Conservation (phyloP, 306 rosid species). For the Dryas drummondii region DNA sequence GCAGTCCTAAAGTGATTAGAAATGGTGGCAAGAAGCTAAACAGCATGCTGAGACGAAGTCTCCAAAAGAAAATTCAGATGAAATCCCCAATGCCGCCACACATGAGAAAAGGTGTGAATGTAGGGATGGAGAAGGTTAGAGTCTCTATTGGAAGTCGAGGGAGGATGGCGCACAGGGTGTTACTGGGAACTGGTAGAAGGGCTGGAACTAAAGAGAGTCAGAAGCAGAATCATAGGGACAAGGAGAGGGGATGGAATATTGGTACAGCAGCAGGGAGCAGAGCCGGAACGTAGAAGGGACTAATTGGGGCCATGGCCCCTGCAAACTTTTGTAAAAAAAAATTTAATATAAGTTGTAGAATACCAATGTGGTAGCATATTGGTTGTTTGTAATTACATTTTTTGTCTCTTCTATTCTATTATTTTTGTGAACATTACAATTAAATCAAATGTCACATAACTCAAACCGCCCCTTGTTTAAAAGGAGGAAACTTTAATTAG, state of each 20-base stretch:
- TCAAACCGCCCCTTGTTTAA: no score
- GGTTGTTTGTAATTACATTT: no score
- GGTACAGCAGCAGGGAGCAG: slow-evolving; percentile 31
- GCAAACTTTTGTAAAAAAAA: no score
- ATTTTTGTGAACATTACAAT: no score
- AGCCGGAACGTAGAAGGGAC: no score
- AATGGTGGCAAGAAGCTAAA: slow-evolving; percentile 62
- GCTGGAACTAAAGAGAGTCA: slow-evolving; percentile 55
- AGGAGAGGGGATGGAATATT: slow-evolving; percentile 90
- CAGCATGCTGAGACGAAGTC: slow-evolving; percentile 68
- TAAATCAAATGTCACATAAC: no score
- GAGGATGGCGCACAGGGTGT: slow-evolving; percentile 57
- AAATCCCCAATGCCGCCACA: slow-evolving; percentile 76
- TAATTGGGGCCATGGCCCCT: no score
- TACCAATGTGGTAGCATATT: no score
- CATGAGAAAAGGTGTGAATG: slow-evolving; percentile 72
- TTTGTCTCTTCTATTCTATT: no score
- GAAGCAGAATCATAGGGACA: slow-evolving; percentile 66
- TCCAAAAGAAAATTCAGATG: slow-evolving; percentile 55
- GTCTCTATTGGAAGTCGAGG: slow-evolving; percentile 87
- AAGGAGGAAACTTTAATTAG: no score
- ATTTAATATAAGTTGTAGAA: no score
- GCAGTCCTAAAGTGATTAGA: slow-evolving; percentile 70
- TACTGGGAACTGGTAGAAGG: slow-evolving; percentile 55
- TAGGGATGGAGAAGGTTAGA: slow-evolving; percentile 86